Conservation (phyloP, 1,139 yeast genomes). For the Hemisphaericaspora lyxosophila region DNA sequence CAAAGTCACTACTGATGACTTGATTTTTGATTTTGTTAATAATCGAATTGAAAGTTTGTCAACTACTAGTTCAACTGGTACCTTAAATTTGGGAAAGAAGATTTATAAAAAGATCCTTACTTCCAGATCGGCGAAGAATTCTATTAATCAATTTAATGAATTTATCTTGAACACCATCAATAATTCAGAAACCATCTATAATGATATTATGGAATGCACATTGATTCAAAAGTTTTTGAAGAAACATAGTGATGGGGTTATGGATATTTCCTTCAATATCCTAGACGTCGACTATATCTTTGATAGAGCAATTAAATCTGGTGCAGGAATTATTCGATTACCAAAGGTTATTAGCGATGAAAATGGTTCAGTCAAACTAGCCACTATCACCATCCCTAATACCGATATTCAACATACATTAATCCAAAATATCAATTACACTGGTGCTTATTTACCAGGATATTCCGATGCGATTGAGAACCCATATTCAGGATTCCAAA, state of each 20-base stretch:
- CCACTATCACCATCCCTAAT: slow-evolving; percentile 58
- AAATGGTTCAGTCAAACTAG: slow-evolving; percentile 51
- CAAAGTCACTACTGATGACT: slow-evolving; percentile 17
- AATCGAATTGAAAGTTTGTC: slow-evolving; percentile 17
- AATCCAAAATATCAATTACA: slow-evolving; percentile 47
- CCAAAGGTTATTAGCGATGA: slow-evolving; percentile 47
- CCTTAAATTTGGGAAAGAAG: slow-evolving; percentile 10
- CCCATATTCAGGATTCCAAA: slow-evolving; percentile 8
- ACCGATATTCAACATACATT: slow-evolving; percentile 70
- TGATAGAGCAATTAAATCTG: slow-evolving; percentile 47
- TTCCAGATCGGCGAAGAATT: slow-evolving; percentile 15
- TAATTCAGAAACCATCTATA: slow-evolving; percentile 19
- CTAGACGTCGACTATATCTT: slow-evolving; percentile 46
- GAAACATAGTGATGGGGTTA: slow-evolving; percentile 76
- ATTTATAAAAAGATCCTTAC: slow-evolving; percentile 17
- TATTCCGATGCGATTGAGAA: slow-evolving; percentile 24
- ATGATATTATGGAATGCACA: slow-evolving; percentile 27
- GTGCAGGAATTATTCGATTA: slow-evolving; percentile 48
- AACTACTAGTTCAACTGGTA: slow-evolving; percentile 1
- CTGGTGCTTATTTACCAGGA: slow-evolving; percentile 60
- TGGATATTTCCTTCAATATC: slow-evolving; percentile 67
- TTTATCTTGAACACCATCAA: slow-evolving; percentile 18
- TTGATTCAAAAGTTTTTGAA: slow-evolving; percentile 42
- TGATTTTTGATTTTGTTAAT: slow-evolving; percentile 21
- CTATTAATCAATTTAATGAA: slow-evolving; percentile 14